Evolutionary conservation across 306 rosid genomes (phyloP), one percentile per base, ranked within the genome.

Genomic region (Rosa persica): DNA sequence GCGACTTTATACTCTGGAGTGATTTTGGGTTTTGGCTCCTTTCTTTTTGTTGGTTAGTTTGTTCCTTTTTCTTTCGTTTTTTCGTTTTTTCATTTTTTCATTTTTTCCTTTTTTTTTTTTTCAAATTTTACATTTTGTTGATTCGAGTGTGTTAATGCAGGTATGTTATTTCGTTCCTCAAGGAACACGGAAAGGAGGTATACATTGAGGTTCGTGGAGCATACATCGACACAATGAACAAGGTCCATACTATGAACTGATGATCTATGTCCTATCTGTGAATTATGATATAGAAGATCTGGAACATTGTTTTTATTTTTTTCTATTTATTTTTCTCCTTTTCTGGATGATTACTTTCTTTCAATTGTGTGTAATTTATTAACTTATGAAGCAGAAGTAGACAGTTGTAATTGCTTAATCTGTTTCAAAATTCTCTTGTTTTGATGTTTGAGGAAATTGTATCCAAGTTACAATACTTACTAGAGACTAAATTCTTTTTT

Each of bases 141-240:
- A 38, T 79, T 48, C 44, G 78, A 68, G 67, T 54, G 54, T 81
- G 86, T 62, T 79, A 79, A 78, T 86, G 89, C 77, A 94, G 98
- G 87, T 94, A 94, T 70, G 77, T 90, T 67, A 78, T 92, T 74
- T 88, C 85, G 80, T 94, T 94, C 79, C 93, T 94, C 84, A 90
- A 94, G 88, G 97, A 92, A 85, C 97, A 94, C 73, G 91, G 98
- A 70, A 94, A 92, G 81, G 98, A 94, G 82, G 87, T 90, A 69
- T 90, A 89, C 68, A 88, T 75, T 68, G 98, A 94, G 90, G 92
- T 94, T 81, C 94, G 95, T 66, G 93, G 86, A 58, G 98, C 97
- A 2, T 94, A 94, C 85, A 88, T 88, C 55, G 98, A 94, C 85
- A 94, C 98, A 48, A 90, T 94, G 97, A 94, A 88, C 85, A 94